These are phyloP conservation scores for Fusarium longipes DNA, from an alignment of 2,329 filamentous ascomycete species.

Conservation along the genomic window DNA sequence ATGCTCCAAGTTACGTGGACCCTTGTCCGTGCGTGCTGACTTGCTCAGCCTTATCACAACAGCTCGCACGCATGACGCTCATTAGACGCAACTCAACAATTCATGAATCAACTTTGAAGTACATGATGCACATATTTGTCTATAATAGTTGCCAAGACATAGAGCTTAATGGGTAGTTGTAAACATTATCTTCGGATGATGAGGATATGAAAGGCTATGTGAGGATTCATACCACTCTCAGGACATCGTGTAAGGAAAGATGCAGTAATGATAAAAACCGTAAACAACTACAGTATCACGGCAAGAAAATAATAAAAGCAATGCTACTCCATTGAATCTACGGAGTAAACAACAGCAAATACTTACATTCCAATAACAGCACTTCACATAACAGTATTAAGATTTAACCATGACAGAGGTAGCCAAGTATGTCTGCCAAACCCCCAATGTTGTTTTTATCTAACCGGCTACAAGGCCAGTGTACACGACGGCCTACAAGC, in stretches of 20 bases:
- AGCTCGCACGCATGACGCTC: background rate
- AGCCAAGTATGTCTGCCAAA: background rate
- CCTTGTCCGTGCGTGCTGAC: too few species aligned
- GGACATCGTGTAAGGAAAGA: background rate
- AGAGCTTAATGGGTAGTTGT: too few species aligned
- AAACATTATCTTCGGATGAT: background rate
- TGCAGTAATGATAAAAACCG: background rate
- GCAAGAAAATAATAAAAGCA: too few species aligned
- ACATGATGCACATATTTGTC: background rate
- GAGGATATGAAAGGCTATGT: background rate
- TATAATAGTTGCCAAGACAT: background rate
- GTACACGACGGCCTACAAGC: background rate
- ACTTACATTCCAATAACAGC: background rate
- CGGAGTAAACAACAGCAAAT: too few species aligned
- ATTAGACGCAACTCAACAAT: too few species aligned
- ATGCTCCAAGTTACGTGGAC: too few species aligned
- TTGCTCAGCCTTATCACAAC: background rate
- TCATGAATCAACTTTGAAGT: fast-evolving
- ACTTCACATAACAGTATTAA: too few species aligned
- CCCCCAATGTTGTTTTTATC: fast-evolving
- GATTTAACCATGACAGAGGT: background rate
- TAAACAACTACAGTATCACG: too few species aligned
- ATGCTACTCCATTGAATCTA: too few species aligned
- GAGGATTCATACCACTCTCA: background rate
- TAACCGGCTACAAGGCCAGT: background rate